These are phyloP conservation scores for Xerocomus spinulosus DNA, from an alignment of 768 basidiomycete genomes.

Conservation along the genomic window DNA sequence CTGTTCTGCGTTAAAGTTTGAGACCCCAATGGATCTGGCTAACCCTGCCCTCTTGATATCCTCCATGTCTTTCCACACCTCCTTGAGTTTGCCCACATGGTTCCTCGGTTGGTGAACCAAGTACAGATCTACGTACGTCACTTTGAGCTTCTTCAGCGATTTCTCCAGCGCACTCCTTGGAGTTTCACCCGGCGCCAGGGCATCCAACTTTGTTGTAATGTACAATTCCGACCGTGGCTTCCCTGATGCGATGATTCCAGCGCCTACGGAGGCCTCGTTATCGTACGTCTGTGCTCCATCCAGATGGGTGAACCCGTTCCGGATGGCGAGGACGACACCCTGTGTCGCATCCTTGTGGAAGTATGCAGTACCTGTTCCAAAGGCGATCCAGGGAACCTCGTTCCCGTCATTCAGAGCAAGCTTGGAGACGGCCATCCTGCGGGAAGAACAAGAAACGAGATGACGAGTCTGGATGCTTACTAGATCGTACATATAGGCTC, in stretches of 20 bases:
- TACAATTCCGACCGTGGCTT: conserved; percentile 53
- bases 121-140: conserved; percentile 60
- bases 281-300: conserved; percentile 59
- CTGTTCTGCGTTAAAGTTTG: conserved; percentile 46
- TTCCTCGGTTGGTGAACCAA: conserved; percentile 49
- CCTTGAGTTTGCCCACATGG: conserved; percentile 41
- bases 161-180: conserved; percentile 46
- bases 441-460: conserved; percentile 6
- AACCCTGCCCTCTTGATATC: conserved; percentile 42
- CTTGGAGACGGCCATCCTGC: conserved; percentile 25
- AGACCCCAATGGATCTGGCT: conserved; percentile 46
- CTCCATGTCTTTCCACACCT: conserved; percentile 61
- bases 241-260: conserved; percentile 46
- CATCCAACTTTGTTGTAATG: conserved; percentile 54
- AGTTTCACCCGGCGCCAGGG: conserved; percentile 35
- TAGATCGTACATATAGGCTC: no score
- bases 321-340: conserved; percentile 44
- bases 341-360: conserved; percentile 39
- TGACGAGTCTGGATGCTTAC: background rate
- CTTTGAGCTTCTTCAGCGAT: conserved; percentile 51
- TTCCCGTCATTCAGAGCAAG: conserved; percentile 54
- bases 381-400: conserved; percentile 52
- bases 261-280: conserved; percentile 53
- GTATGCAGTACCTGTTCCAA: conserved; percentile 58
- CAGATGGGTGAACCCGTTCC: conserved; percentile 55